phyloP scores from a whole-genome alignment of 1,284 basidiomycete genomes.

The Apiotrichum gracile region DNA sequence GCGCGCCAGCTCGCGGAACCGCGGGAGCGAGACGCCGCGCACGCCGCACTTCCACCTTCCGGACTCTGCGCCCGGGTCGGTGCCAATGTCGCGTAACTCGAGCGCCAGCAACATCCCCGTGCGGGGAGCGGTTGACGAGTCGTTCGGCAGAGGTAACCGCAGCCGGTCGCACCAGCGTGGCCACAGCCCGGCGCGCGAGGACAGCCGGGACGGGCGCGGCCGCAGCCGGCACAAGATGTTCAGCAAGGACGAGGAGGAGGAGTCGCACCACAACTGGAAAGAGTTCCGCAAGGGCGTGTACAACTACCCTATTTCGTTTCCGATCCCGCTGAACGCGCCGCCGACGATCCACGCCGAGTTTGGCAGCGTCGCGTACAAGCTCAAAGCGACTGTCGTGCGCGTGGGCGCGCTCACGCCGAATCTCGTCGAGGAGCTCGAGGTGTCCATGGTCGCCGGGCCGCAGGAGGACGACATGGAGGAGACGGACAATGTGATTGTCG shows the following conservation, averaged over 20 bases:
- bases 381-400: constrained; percentile 77
- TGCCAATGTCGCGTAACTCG: constrained; percentile 7
- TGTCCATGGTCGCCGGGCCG: constrained; percentile 70
- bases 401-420: constrained; percentile 76
- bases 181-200: constrained; percentile 14
- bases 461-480: constrained; percentile 73
- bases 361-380: constrained; percentile 71
- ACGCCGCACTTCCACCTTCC: constrained; percentile 1
- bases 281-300: constrained; percentile 91
- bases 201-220: constrained; percentile 35
- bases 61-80: constrained; percentile 5
- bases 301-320: constrained; percentile 88
- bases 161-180: constrained; percentile 21
- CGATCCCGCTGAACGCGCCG: constrained; percentile 72
- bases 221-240: constrained; percentile 43
- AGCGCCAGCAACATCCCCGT: background rate
- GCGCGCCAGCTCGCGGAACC: too few relatives aligned
- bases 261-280: constrained; percentile 61
- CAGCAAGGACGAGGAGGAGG: constrained; percentile 51
- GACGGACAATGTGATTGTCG: constrained; percentile 73
- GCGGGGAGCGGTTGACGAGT: constrained; percentile 7
- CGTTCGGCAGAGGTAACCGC: constrained; percentile 15
- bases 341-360: constrained; percentile 73
- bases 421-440: constrained; percentile 64
- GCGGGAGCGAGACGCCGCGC: constrained; percentile 5